Base-by-base conservation (phyloP, 495 filamentous ascomycete species). In the Darksidea phi region DNA sequence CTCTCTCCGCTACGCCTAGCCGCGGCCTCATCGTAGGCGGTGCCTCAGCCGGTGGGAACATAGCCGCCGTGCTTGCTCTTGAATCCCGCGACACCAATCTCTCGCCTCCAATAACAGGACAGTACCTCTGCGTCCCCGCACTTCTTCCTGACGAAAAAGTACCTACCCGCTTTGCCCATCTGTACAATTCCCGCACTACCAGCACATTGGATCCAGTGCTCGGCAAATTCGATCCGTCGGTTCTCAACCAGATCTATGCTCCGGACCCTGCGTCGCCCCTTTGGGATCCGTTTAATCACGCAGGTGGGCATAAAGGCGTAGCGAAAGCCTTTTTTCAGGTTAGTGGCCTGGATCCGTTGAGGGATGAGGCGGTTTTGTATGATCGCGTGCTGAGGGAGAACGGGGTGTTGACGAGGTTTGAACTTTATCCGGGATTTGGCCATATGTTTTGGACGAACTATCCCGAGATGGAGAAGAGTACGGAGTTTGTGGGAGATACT, bases 261-360 rank as follows among this genome's bases (percentile, higher is more conserved):
- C 65, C 65, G 8, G 65, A 64, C 23, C 38, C 21, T 1, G 43
- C 46, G 1, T 60, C 55, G 0, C 17, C 36, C 11, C 25, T 67
- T 12, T 67, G 65, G 65, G 60, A 63, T 43, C 65, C 65, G 6
- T 67, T 64, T 23, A 67, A 67, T 45, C 64, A 67, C 32, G n/a
- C 34, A 0, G 26, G 41, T 1, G 59, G 64, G 10, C 64, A 62
- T 46, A 50, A 36, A 25, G 59, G 59, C 6, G 48, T 54, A 7
- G 53, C 58, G 1, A 67, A 59, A 34, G 54, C 75, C 6, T 79
- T 75, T 64, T 71, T 81, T 49, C 72, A 74, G 57, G 60, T 76
- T 46, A 71, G 69, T 25, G 73, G 72, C 23, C 38, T 65, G 50
- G 72, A 74, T 62, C 72, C 71, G n/a, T 59, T 76, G 48, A 62